Conservation (phyloP, 768 basidiomycete species). For the Lactifluus hygrophoroides region DNA sequence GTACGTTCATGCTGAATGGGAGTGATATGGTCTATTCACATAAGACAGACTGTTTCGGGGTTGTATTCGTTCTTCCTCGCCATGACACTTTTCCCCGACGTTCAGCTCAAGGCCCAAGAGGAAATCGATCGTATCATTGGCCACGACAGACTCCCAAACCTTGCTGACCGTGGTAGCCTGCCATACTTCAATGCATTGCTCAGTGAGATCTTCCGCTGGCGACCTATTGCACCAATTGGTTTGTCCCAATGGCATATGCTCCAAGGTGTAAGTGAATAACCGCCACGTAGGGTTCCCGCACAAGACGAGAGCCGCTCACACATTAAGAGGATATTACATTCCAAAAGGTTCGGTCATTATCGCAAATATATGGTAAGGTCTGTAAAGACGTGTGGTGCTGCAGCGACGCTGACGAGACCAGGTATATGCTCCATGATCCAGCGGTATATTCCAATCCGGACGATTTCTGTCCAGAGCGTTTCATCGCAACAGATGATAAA, state of each 20-base stretch:
- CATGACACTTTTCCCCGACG: constrained; percentile 19
- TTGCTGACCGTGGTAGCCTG: constrained; percentile 15
- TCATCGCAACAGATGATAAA: constrained; percentile 15
- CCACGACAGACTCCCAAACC: constrained; percentile 9
- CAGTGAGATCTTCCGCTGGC: constrained; percentile 19
- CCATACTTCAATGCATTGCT: constrained; percentile 18
- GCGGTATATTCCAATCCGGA: constrained; percentile 21
- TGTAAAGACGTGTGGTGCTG: neutral
- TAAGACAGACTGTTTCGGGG: constrained; percentile 9
- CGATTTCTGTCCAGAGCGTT: constrained; percentile 25
- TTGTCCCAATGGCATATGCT: neutral
- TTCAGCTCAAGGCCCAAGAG: constrained; percentile 14
- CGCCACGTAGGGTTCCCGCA: constrained; percentile 4
- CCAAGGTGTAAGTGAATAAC: neutral
- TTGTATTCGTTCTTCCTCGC: constrained; percentile 12
- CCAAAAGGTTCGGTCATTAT: constrained; percentile 31
- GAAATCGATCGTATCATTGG: constrained; percentile 21
- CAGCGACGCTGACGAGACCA: neutral
- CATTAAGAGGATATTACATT: constrained; percentile 15
- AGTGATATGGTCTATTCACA: too few relatives aligned
- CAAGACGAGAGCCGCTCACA: neutral
- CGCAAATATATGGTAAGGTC: constrained; percentile 28
- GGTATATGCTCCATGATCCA: constrained; percentile 25
- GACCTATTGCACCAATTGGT: constrained; percentile 8
- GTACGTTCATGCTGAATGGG: neutral